phyloP scores from a whole-genome alignment of 1,284 basidiomycete genomes.

The Meira miltonrushii region DNA sequence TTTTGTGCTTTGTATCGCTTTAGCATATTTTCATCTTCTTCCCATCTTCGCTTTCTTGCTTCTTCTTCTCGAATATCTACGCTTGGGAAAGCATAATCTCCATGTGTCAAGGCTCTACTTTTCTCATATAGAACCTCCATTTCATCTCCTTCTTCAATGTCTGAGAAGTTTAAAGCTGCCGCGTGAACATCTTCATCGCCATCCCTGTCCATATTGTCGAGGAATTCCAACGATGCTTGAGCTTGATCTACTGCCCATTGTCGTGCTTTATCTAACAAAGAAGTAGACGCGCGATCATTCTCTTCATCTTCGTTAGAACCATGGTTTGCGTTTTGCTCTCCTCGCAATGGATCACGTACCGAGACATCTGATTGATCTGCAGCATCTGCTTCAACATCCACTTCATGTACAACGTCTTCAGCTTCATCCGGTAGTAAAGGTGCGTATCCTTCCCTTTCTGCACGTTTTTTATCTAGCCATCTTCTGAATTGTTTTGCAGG shows the following conservation, averaged over 20 bases:
- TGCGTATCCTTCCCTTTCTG: constrained; percentile 65
- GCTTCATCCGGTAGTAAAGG: constrained; percentile 69
- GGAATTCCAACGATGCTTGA: constrained; percentile 20
- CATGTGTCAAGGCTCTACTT: constrained; percentile 72
- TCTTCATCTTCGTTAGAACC: constrained; percentile 1
- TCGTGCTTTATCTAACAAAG: constrained; percentile 1
- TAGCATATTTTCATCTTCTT: constrained; percentile 33
- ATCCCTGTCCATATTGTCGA: constrained; percentile 10
- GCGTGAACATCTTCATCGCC: constrained; percentile 52
- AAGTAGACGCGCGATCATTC: neutral
- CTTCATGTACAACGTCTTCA: constrained; percentile 63
- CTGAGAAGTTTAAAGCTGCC: constrained; percentile 60
- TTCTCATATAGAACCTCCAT: constrained; percentile 67
- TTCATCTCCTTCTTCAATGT: constrained; percentile 57
- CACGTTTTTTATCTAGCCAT: constrained; percentile 57
- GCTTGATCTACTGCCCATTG: constrained; percentile 3
- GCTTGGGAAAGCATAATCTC: constrained; percentile 85
- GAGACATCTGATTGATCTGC: constrained; percentile 49
- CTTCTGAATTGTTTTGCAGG: constrained; percentile 54
- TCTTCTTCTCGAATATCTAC: constrained; percentile 75
- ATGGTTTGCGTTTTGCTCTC: neutral
- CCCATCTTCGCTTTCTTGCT: constrained; percentile 18
- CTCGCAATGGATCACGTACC: constrained; percentile 2
- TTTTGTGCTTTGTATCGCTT: constrained; percentile 18
- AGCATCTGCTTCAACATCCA: constrained; percentile 53